phyloP scores from a whole-genome alignment of 2,329 filamentous ascomycete species.

The Chaetomiaceae sp. region DNA sequence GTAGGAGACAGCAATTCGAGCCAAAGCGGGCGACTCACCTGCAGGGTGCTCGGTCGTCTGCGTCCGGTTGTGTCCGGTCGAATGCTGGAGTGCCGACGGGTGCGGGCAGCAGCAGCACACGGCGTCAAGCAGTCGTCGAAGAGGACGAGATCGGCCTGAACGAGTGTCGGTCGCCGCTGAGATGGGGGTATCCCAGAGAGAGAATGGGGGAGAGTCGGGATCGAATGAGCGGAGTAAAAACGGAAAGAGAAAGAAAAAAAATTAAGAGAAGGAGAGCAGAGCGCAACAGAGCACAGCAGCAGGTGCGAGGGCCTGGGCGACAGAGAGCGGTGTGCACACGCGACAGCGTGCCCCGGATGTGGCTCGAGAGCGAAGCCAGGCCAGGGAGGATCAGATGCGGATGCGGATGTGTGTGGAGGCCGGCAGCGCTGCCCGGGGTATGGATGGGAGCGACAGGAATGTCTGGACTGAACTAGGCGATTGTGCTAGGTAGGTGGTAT shows the following conservation, averaged over 20 bases:
- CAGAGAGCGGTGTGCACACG: slow-evolving; percentile 2
- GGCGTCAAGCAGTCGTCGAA: slow-evolving; percentile 7
- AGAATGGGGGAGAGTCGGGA: background rate
- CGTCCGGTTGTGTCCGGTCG: background rate
- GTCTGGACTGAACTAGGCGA: slow-evolving; percentile 15
- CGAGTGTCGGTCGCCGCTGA: background rate
- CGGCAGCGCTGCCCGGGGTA: background rate
- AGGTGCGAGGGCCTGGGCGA: slow-evolving; percentile 3
- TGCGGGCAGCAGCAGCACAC: slow-evolving; percentile 5
- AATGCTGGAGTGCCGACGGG: slow-evolving; percentile 1
- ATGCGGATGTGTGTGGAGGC: background rate
- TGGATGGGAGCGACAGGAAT: slow-evolving; percentile 9
- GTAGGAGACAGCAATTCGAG: slow-evolving; percentile 2
- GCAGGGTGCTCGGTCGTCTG: slow-evolving; percentile 10
- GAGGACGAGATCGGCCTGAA: background rate
- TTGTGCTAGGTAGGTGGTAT: slow-evolving; percentile 10
- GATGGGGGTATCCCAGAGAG: background rate
- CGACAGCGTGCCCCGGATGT: background rate
- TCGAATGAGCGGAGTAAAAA: too few relatives aligned
- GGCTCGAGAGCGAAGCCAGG: background rate
- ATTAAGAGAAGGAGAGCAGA: background rate
- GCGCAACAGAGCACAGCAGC: background rate
- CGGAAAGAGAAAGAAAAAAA: too few relatives aligned
- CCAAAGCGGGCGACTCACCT: slow-evolving; percentile 13
- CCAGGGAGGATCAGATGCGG: background rate